Evolutionary conservation across 352 stramenopile species (phyloP).

Genomic region (Peronospora belbahrii): DNA sequence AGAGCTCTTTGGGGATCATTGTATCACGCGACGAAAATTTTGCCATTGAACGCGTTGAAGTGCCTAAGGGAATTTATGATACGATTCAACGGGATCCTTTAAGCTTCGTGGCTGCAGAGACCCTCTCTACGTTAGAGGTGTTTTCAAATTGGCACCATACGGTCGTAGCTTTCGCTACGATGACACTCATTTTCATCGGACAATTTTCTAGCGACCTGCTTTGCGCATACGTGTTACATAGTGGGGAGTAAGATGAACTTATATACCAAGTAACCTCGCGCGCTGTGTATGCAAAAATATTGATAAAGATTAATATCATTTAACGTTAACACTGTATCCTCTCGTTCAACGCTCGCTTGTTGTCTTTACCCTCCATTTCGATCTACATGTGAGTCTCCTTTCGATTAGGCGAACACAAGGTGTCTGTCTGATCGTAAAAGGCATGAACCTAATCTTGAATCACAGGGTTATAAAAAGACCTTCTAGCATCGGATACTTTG

Average conservation of each 20-base stretch:
- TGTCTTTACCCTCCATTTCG: no score
- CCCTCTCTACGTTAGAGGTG: conserved; percentile 71
- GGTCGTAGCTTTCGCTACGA: conserved; percentile 64
- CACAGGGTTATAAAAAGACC: no score
- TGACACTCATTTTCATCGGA: conserved; percentile 81
- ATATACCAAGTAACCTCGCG: no score
- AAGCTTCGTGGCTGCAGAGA: conserved; percentile 82
- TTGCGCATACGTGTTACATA: conserved; percentile 49
- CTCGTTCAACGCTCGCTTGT: not conserved
- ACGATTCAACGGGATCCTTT: conserved; percentile 83
- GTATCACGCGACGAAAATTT: conserved; percentile 49
- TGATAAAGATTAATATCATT: conserved; percentile 10
- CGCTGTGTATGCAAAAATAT: not conserved
- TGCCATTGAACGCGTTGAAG: conserved; percentile 47
- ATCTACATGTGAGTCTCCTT: no score
- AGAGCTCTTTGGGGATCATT: conserved; percentile 50
- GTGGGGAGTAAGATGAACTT: conserved; percentile 25
- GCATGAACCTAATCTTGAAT: no score
- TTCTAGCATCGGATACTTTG: no score
- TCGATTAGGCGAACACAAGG: no score
- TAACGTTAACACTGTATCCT: no score
- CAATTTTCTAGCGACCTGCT: conserved; percentile 72
- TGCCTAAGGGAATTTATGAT: conserved; percentile 61
- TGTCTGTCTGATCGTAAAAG: no score
- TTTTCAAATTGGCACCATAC: conserved; percentile 77